Evolutionary conservation across 129 eudicot genomes (phyloP).

Genomic region (Artemisia annua): DNA sequence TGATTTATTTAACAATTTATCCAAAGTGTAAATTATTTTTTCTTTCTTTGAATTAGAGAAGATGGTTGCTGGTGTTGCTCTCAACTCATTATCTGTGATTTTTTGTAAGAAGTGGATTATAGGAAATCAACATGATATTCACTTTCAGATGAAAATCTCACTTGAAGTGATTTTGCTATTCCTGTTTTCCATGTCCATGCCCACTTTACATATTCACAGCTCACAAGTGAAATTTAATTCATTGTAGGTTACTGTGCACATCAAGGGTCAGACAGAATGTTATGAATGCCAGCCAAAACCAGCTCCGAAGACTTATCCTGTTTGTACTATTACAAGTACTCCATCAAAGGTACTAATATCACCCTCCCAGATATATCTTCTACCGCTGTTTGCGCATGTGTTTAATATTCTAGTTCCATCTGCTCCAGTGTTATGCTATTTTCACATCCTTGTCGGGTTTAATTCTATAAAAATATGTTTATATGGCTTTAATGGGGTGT

Average conservation of each 20-base stretch:
- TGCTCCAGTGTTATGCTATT: neutral
- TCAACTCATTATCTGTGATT: no score
- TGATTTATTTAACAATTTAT: no score
- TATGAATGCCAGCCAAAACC: conserved; percentile 98
- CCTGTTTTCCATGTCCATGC: neutral
- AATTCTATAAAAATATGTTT: neutral
- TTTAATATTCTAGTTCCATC: neutral
- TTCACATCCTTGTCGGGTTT: neutral
- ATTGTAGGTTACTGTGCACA: conserved; percentile 89
- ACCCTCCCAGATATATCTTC: conserved; percentile 19
- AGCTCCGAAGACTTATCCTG: conserved; percentile 98
- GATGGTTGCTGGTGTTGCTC: no score
- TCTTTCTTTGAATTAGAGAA: no score
- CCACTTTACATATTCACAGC: neutral
- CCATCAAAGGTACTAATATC: conserved; percentile 76
- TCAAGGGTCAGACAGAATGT: conserved; percentile 89
- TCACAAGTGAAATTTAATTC: neutral
- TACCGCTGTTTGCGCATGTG: neutral
- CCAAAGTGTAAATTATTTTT: no score
- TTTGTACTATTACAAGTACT: conserved; percentile 97
- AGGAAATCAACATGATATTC: neutral
- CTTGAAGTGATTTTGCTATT: neutral
- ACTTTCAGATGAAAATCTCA: neutral
- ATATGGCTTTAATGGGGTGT: neutral
- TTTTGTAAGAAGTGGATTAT: neutral